Percentiles rank a stretch among this genome's conserved stretches.
Conservation (phyloP, 257 asterid species). For the Verbena officinalis region DNA sequence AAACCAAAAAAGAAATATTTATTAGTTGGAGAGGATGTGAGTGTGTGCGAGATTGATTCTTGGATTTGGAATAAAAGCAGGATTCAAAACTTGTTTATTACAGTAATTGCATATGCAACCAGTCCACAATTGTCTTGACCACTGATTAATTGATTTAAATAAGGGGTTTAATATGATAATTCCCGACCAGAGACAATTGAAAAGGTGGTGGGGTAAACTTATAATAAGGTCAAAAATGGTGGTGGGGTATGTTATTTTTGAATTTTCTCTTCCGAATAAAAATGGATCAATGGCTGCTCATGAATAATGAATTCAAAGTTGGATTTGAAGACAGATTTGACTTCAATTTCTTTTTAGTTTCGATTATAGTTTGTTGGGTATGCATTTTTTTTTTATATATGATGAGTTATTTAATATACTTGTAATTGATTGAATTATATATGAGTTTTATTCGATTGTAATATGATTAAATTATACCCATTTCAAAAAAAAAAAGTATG, state of each 20-base stretch:
- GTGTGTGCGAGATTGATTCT: constrained; percentile 27
- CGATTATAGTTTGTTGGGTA: too few species aligned
- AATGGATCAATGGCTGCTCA: neutral
- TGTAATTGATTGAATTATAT: too few species aligned
- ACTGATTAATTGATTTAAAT: neutral
- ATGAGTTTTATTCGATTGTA: too few species aligned
- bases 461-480: too few species aligned
- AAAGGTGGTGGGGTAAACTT: neutral
- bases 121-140: constrained; percentile 18
- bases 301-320: too few species aligned
- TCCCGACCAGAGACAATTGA: neutral
- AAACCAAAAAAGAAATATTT: neutral
- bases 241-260: neutral
- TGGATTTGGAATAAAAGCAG: constrained; percentile 26
- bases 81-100: constrained; percentile 19
- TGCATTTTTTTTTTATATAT: too few species aligned
- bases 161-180: neutral
- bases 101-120: constrained; percentile 5
- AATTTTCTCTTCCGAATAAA: neutral
- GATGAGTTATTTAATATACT: too few species aligned
- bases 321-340: too few species aligned
- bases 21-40: constrained; percentile 5
- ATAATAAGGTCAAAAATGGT: neutral
- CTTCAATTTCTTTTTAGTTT: too few species aligned
- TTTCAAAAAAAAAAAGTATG: too few species aligned